Evolutionary conservation across 768 basidiomycete species (phyloP), one percentile per base, ranked within the genome.

Genomic region (Dacryopinax primogenitus): DNA sequence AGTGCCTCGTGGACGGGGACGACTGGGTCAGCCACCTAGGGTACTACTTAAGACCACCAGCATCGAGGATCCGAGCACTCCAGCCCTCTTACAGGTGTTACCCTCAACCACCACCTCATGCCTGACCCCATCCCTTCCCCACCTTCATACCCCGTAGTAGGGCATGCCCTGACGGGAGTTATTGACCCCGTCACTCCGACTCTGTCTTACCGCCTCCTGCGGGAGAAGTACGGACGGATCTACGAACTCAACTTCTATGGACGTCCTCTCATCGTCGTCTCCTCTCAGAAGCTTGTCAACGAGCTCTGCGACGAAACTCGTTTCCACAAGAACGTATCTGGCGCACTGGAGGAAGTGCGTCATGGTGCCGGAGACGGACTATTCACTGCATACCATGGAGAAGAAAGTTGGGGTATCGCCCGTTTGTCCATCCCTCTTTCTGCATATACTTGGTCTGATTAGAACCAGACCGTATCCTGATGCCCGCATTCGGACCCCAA

Each of bases 251-350:
- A 74, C 62, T 62, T 79, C 39, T 68, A 75, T 26, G 74, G 78
- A 77, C 62, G 35, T 73, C 67, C 9, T n/a, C 16, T 37, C 16
- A 64, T 76, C 44, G 65, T 75, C 33, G 71, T 78, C 18, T 76
- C 72, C 62, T 73, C 74, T 9, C 73, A 78, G 44, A 75, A 73
- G 18, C 73, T 81, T 3, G 71, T 73, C 18, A 74, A 78, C 66
- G 79, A 81, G 67, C 70, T 78, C 3, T 76, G 75, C 37, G 76
- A 81, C 68, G 78, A 81, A 30, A 74, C 71, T 23, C 71, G 75
- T 9, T 81, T 80, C 72, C 69, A 73, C 28, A 82, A 82, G 70
- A 69, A 66, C 16, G 72, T 80, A 12, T 41, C 26, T 11, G 37
- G 44, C 7, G 77, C 75, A 1, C 68, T 81, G 1, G 34, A 65